phyloP scores from a whole-genome alignment of 2,329 filamentous ascomycete species.

The Pseudocercospora cruenta region DNA sequence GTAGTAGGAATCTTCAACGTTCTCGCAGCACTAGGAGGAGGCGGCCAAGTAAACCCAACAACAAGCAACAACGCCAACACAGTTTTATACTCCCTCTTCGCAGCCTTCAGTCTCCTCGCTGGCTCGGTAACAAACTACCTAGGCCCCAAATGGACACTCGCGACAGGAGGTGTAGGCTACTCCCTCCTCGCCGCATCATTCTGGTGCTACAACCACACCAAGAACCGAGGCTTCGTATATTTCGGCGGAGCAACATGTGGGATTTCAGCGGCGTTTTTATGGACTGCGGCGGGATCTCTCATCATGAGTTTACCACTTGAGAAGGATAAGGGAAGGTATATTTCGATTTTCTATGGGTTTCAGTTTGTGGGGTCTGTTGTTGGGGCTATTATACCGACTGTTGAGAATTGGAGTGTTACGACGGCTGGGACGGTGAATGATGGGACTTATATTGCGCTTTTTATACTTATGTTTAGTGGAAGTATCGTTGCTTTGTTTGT shows the following conservation, averaged over 20 bases:
- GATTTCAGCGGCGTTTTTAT: constrained; percentile 76
- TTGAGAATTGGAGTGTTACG: constrained; percentile 4
- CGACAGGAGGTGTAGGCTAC: constrained; percentile 75
- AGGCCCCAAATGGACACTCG: constrained; percentile 68
- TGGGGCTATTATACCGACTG: constrained; percentile 3
- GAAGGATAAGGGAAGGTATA: constrained; percentile 79
- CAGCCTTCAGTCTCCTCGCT: constrained; percentile 65
- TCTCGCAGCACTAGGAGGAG: constrained; percentile 53
- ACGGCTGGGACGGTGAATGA: background rate
- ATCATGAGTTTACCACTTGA: constrained; percentile 92
- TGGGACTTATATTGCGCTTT: constrained; percentile 4
- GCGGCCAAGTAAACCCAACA: constrained; percentile 50
- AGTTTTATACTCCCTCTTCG: constrained; percentile 73
- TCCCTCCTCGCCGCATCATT: constrained; percentile 72
- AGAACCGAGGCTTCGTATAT: constrained; percentile 70
- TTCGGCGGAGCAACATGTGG: constrained; percentile 77
- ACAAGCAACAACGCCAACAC: constrained; percentile 67
- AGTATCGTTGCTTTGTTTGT: constrained; percentile 4
- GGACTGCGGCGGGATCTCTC: constrained; percentile 80
- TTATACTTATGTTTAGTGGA: constrained; percentile 3
- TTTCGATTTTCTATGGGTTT: constrained; percentile 54
- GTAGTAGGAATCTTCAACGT: constrained; percentile 53
- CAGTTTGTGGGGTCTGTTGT: constrained; percentile 1
- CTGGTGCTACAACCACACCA: constrained; percentile 69
- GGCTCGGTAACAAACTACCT: constrained; percentile 75